Evolutionary conservation across 2,329 filamentous ascomycete species (phyloP), one percentile per base, ranked within the genome.

Genomic region (Talaromyces sp.): DNA sequence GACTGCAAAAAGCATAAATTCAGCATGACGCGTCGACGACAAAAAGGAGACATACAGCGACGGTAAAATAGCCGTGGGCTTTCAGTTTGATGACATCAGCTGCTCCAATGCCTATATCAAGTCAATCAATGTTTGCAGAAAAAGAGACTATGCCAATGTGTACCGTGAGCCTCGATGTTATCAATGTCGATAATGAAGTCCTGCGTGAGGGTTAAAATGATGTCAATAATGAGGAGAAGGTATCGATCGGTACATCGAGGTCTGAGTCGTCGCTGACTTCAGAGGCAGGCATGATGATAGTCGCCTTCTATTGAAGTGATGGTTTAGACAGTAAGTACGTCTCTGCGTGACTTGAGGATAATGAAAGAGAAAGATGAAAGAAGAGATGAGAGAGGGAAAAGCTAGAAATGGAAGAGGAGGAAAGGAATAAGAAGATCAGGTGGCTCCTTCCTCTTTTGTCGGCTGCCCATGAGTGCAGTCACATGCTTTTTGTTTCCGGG

Each of bases 81-180:
- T 87, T 89, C 57, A 89, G 77, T 72, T 88, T 89, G 7, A 80
- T 78, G 67, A 90, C 88, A 70, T 90, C 87, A 2, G 84, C 80
- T 35, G 83, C 85, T 61, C 84, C 84, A 67, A 90, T 86, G 46
- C 87, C 84, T 84, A 60, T 5, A 21, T 28, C 3, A 33, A 28
- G 23, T 50, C 8, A 56, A 23, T 14, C 21, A 33, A 57, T 37
- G 23, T 31, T n/a, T 7, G 58, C 46, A 39, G 58, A 21, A 9
- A 6, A 21, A 12, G 12, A 16, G 37, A 18, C 11, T 37, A 44
- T 28, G 60, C 12, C 3, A 7, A 25, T 8, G 25, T 33, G 46
- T 74, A 83, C 84, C 87, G 72, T 89, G 86, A 37, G 84, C 81
- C 72, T 88, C 86, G 35, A 90, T 84, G 50, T 81, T 78, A 64